Evolutionary conservation across 192 early-diverging fungal genomes (phyloP), one percentile per base, ranked within the genome.

Genomic region (Pilaira anomala): DNA sequence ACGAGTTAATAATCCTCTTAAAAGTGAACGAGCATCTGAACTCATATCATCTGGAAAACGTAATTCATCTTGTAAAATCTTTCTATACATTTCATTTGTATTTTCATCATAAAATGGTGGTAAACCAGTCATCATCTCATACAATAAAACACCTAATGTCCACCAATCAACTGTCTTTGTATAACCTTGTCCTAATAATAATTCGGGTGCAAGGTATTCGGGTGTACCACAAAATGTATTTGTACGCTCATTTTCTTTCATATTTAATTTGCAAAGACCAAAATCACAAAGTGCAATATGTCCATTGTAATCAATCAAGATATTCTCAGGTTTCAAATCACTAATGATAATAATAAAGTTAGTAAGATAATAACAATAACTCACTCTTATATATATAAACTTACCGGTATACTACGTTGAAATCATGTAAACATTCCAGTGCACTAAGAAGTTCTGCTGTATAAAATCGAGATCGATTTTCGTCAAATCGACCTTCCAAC

Each of bases 171-270:
- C 94, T 7, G 90, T 88, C 67, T 93, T 92, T 22, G 87, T 89
- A 76, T 97, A 97, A 13, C 90, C 92, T 46, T 91, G 85, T 50
- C 86, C 88, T 40, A 87, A 79, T 9, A 98, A 75, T 19, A 98
- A 72, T 81, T 98, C 96, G 9, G 89, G 92, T 0, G 96, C 93
- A 49, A 98, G 87, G 72, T 97, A 98, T 70, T 99, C 97, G n/a
- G 96, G 96, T 9, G 97, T 99, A 9, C 97, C 97, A 74, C 96
- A 98, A 62, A 98, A 95, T 0, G 95, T 96, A 73, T 89, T 86
- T 26, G 97, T 98, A 39, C 87, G 92, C 60, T 91, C 92, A 49
- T 90, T 89, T 69, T 95, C 93, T 29, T 87, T 89, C 89, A 96
- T 98, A 71, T 95, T 93, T 42, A 94, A 78, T 73, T 96, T 95